phyloP scores from a whole-genome alignment of 1,284 basidiomycete species.

The Gastroboletus turbinatus region DNA sequence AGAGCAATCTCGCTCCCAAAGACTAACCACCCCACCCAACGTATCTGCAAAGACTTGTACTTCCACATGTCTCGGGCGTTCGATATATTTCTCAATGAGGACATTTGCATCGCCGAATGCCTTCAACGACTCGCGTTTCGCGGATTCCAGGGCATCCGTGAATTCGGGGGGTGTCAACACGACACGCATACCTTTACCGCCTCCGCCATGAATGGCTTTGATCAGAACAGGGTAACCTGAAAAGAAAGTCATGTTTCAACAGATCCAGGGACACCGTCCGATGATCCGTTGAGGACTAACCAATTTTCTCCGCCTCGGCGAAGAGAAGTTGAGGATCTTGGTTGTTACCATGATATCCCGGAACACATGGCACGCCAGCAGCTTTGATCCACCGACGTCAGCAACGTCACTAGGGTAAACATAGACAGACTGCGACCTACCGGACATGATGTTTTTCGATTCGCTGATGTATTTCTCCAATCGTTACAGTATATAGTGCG shows the following conservation, averaged over 20 bases:
- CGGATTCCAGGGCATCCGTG: constrained; percentile 76
- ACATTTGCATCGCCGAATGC: constrained; percentile 86
- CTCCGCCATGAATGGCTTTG: constrained; percentile 95
- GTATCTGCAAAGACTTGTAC: constrained; percentile 89
- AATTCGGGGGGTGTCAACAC: constrained; percentile 71
- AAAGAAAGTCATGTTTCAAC: background rate
- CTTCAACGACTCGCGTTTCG: constrained; percentile 85
- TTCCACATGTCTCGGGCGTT: constrained; percentile 83
- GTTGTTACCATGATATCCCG: constrained; percentile 82
- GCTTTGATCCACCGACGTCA: constrained; percentile 40
- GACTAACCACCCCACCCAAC: constrained; percentile 74
- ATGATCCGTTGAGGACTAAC: constrained; percentile 31
- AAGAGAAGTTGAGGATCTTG: constrained; percentile 70
- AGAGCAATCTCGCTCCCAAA: constrained; percentile 94
- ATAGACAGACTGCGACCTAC: constrained; percentile 38
- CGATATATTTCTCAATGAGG: constrained; percentile 84
- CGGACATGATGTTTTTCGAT: constrained; percentile 89
- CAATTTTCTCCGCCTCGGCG: constrained; percentile 72
- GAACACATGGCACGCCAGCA: constrained; percentile 91
- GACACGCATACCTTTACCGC: constrained; percentile 95
- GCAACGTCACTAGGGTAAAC: background rate
- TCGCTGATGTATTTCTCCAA: constrained; percentile 46
- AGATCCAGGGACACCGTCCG: background rate
- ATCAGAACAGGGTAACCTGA: constrained; percentile 88
- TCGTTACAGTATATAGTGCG: background rate